Evolutionary conservation across 176 grass and related monocot genomes (phyloP).

Genomic region (Aegilops bicornis): DNA sequence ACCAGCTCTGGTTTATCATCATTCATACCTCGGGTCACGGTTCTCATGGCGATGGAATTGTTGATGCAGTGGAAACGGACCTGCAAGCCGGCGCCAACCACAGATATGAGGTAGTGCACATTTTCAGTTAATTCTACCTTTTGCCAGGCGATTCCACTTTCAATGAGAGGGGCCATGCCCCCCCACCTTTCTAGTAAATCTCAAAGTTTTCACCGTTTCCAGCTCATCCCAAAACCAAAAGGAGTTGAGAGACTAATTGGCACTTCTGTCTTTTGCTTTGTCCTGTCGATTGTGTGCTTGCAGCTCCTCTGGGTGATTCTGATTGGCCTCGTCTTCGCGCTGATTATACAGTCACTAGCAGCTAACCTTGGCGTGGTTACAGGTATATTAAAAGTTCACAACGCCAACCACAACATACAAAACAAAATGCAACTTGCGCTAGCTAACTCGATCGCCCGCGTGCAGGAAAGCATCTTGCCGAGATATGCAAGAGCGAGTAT

Average conservation of each 20-base stretch:
- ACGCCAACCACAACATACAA: not conserved
- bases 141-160: not conserved
- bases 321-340: conserved; percentile 77
- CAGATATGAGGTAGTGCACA: conserved; percentile 64
- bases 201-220: too few relatives aligned
- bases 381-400: conserved; percentile 36
- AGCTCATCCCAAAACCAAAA: too few relatives aligned
- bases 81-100: conserved; percentile 87
- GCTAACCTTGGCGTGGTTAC: conserved; percentile 94
- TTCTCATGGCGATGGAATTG: conserved; percentile 23
- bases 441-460: not conserved
- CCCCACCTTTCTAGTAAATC: too few relatives aligned
- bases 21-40: not conserved
- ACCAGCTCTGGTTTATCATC: too few relatives aligned
- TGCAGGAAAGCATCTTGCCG: conserved; percentile 80
- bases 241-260: too few relatives aligned
- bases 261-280: not conserved
- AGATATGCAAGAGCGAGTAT: conserved; percentile 81
- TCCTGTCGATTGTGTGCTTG: not conserved
- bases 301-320: conserved; percentile 96
- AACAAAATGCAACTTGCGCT: not conserved
- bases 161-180: not conserved
- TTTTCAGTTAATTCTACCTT: not conserved
- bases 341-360: conserved; percentile 84
- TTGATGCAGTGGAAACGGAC: conserved; percentile 81